Evolutionary conservation across 352 stramenopile species (phyloP).

Genomic region (Phytopythium kandeliae): DNA sequence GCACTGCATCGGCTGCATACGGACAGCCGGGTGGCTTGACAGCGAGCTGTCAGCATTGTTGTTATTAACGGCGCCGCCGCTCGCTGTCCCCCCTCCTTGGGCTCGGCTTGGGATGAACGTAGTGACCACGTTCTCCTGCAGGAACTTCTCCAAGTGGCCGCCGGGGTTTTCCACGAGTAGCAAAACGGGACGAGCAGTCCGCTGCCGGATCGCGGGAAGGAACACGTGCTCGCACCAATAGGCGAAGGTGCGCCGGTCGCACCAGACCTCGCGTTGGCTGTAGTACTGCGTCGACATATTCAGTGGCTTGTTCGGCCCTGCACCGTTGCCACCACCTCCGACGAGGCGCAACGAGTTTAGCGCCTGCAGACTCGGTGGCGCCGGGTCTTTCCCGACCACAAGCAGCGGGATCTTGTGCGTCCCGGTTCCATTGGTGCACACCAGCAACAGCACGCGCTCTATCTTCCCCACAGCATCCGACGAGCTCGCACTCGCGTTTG

Average conservation of each 20-base stretch:
- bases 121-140: constrained; percentile 30
- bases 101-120: constrained; percentile 30
- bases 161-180: constrained; percentile 42
- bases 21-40: constrained; percentile 5
- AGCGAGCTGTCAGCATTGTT: background rate
- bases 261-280: constrained; percentile 49
- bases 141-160: constrained; percentile 25
- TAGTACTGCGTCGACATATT: constrained; percentile 20
- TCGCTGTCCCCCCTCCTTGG: background rate
- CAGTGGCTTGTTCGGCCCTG: constrained; percentile 1
- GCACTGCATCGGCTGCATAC: constrained; percentile 28
- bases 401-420: constrained; percentile 52
- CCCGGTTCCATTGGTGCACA: constrained; percentile 44
- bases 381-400: constrained; percentile 38
- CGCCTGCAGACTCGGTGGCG: constrained; percentile 14
- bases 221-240: constrained; percentile 50
- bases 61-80: background rate
- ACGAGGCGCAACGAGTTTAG: background rate
- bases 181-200: constrained; percentile 35
- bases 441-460: constrained; percentile 33
- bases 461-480: constrained; percentile 15
- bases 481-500: background rate
- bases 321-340: background rate
- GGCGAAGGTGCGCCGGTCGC: constrained; percentile 40
- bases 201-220: constrained; percentile 31